phyloP scores from a whole-genome alignment of 148 eudicot genomes.

The Tetragonia tetragonoides region DNA sequence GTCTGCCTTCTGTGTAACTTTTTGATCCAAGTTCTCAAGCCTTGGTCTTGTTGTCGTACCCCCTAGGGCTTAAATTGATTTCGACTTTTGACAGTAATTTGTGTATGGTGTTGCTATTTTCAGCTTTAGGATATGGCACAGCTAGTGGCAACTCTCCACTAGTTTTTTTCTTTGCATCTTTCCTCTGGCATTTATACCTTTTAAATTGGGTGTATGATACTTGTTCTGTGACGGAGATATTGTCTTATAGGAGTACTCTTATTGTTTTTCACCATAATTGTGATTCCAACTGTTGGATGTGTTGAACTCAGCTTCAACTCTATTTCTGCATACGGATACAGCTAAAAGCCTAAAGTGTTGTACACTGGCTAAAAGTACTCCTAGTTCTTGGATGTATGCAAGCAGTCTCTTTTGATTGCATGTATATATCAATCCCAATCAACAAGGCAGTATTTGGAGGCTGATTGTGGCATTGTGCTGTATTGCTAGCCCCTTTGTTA shows the following conservation, averaged over 20 bases:
- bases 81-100: too few relatives aligned
- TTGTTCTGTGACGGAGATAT: too few relatives aligned
- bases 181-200: too few relatives aligned
- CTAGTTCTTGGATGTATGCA: not conserved
- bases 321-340: not conserved
- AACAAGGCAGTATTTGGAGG: not conserved
- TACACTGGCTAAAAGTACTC: not conserved
- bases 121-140: not conserved
- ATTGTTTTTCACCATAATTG: not conserved
- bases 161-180: too few relatives aligned
- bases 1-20: too few relatives aligned
- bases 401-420: too few relatives aligned
- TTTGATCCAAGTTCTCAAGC: too few relatives aligned
- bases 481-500: not conserved
- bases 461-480: not conserved
- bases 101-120: not conserved
- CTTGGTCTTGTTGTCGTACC: not conserved
- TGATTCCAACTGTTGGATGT: not conserved
- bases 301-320: not conserved
- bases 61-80: not conserved
- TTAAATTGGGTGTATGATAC: not conserved
- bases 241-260: too few relatives aligned
- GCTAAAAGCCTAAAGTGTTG: not conserved
- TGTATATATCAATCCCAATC: not conserved
- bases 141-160: not conserved